Conservation (phyloP, 2,329 filamentous ascomycete genomes). For the Rachicladosporium sp. region DNA sequence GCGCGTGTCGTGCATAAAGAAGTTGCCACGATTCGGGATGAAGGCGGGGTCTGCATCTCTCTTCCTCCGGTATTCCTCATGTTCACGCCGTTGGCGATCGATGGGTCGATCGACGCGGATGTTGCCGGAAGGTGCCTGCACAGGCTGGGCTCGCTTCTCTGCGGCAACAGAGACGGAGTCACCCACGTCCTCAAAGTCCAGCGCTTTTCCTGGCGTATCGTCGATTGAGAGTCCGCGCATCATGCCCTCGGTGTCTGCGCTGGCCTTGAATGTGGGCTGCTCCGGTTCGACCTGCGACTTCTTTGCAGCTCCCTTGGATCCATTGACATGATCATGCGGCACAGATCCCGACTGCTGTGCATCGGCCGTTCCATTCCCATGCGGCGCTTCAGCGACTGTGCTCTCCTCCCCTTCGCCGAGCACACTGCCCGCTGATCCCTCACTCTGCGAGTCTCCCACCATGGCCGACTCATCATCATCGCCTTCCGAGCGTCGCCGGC, state of each 20-base stretch:
- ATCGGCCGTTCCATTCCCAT: slow-evolving; percentile 11
- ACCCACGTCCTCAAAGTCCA: slow-evolving; percentile 28
- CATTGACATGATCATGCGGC: slow-evolving; percentile 15
- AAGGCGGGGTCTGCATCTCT: slow-evolving; percentile 83
- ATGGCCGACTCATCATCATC: slow-evolving; percentile 45
- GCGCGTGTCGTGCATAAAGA: slow-evolving; percentile 91
- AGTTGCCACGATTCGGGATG: slow-evolving; percentile 84
- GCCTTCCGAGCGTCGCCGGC: slow-evolving; percentile 57
- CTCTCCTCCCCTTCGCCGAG: not conserved
- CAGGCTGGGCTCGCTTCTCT: slow-evolving; percentile 3
- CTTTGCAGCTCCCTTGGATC: slow-evolving; percentile 15
- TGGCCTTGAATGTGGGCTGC: slow-evolving; percentile 26
- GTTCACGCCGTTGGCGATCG: slow-evolving; percentile 67
- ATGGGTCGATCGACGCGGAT: slow-evolving; percentile 41
- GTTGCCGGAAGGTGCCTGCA: slow-evolving; percentile 3
- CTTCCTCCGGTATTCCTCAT: slow-evolving; percentile 81
- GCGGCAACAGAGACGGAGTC: slow-evolving; percentile 3
- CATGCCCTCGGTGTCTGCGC: slow-evolving; percentile 49
- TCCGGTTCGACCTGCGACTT: slow-evolving; percentile 23
- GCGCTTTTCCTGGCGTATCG: slow-evolving; percentile 27
- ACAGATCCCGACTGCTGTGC: slow-evolving; percentile 14
- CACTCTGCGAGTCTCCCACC: slow-evolving; percentile 52
- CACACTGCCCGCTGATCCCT: slow-evolving; percentile 36
- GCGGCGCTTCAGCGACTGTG: slow-evolving; percentile 7
- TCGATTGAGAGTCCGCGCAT: slow-evolving; percentile 44